Evolutionary conservation across 2,329 filamentous ascomycete genomes (phyloP).

Genomic region (Trichoderma brevicompactum): DNA sequence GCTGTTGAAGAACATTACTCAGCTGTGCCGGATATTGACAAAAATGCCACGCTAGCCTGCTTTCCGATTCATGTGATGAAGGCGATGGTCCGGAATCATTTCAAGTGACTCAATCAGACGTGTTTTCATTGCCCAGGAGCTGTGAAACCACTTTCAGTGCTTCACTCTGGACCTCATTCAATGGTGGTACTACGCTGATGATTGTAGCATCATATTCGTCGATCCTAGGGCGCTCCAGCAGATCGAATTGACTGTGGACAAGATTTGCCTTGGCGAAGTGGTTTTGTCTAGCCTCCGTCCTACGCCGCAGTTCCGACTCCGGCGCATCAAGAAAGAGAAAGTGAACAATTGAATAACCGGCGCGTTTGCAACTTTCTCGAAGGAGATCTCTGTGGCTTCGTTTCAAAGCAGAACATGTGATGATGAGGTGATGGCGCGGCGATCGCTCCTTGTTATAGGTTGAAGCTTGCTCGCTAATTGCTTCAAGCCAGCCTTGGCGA

Average conservation of each 20-base stretch:
- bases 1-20: too few species aligned
- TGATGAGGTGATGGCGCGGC: neutral
- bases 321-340: conserved; percentile 15
- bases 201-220: conserved; percentile 16
- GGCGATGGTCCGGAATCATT: too few species aligned
- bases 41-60: neutral
- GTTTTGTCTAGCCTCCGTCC: conserved; percentile 8
- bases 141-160: conserved; percentile 32
- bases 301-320: neutral
- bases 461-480: conserved; percentile 14
- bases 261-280: conserved; percentile 21
- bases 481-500: conserved; percentile 18
- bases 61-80: too few species aligned
- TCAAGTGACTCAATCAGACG: too few species aligned
- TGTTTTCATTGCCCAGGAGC: neutral
- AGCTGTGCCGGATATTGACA: too few species aligned
- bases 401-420: conserved; percentile 14
- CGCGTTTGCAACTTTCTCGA: neutral
- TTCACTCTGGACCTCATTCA: conserved; percentile 1
- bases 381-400: neutral
- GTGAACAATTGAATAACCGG: conserved; percentile 10
- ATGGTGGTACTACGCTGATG: conserved; percentile 1
- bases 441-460: neutral
- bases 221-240: conserved; percentile 9
- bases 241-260: conserved; percentile 11